phyloP scores from a whole-genome alignment of 176 grass and related monocot genomes.

The Aegilops bicornis region DNA sequence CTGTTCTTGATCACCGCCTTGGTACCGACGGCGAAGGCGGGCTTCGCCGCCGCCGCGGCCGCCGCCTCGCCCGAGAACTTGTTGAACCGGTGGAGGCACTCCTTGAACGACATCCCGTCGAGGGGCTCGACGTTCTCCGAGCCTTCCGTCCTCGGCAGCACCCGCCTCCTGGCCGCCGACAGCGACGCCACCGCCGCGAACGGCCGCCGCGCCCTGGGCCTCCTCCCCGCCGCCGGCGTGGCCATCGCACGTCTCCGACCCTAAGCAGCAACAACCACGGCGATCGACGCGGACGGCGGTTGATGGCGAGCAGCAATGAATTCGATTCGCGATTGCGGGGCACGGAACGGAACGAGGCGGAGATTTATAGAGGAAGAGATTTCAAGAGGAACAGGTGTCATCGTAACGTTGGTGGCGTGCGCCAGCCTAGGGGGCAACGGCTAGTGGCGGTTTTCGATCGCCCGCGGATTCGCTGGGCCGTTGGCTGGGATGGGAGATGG shows the following conservation, averaged over 20 bases:
- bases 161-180: neutral
- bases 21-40: neutral
- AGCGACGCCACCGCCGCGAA: conserved; percentile 29
- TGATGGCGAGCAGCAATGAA: conserved; percentile 22
- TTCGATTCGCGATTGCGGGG: conserved; percentile 28
- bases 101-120: neutral
- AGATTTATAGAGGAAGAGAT: conserved; percentile 35
- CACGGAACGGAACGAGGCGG: neutral
- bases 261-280: neutral
- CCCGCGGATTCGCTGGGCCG: conserved; percentile 11
- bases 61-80: conserved; percentile 19
- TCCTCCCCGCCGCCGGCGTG: conserved; percentile 17
- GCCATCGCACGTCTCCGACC: conserved; percentile 15
- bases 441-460: conserved; percentile 23
- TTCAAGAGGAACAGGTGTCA: neutral
- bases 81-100: conserved; percentile 13
- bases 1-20: conserved; percentile 18
- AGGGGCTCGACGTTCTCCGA: conserved; percentile 17
- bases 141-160: neutral
- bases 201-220: conserved; percentile 18
- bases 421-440: conserved; percentile 38
- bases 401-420: conserved; percentile 1
- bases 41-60: neutral
- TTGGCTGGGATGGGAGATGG: neutral
- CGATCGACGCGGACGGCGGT: conserved; percentile 7